A percentile compares a stretch with the other conserved stretches of the same genome.
Evolutionary conservation across 306 rosid genomes (phyloP).

Genomic region (Cucumis hystrix): DNA sequence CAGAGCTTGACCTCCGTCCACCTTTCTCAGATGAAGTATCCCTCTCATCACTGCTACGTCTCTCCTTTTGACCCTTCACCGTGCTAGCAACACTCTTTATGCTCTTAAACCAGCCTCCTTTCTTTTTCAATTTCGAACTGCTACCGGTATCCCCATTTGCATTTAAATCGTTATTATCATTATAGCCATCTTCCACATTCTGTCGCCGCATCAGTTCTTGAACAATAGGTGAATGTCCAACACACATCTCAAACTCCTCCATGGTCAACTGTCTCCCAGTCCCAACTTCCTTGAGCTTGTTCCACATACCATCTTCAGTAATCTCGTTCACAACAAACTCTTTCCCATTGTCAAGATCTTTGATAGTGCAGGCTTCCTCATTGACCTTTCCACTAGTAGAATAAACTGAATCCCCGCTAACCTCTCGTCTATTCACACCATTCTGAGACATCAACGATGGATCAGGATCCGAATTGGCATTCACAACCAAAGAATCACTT

Average conservation of each 20-base stretch:
- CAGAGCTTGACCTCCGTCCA: slow-evolving; percentile 87
- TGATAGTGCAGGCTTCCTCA: slow-evolving; percentile 52
- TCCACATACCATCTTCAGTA: slow-evolving; percentile 64
- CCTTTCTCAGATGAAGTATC: slow-evolving; percentile 88
- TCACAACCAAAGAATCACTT: slow-evolving; percentile 16
- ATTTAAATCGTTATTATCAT: slow-evolving; percentile 22
- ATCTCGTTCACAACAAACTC: slow-evolving; percentile 89
- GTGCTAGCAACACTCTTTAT: slow-evolving; percentile 61
- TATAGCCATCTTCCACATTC: slow-evolving; percentile 45
- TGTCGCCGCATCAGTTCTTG: slow-evolving; percentile 90
- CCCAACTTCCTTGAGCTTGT: slow-evolving; percentile 70
- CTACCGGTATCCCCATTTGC: slow-evolving; percentile 22
- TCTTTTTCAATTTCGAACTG: slow-evolving; percentile 57
- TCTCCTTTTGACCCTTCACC: slow-evolving; percentile 54
- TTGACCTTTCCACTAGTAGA: slow-evolving; percentile 15
- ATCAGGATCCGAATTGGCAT: slow-evolving; percentile 12
- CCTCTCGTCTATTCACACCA: slow-evolving; percentile 9
- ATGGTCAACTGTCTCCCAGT: slow-evolving; percentile 87
- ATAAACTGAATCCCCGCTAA: slow-evolving; percentile 17
- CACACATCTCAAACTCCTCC: slow-evolving; percentile 97
- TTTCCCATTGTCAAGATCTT: slow-evolving; percentile 85
- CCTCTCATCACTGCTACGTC: slow-evolving; percentile 85
- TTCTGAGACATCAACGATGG: slow-evolving; percentile 1
- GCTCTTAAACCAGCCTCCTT: slow-evolving; percentile 69
- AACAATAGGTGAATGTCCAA: slow-evolving; percentile 95